Evolutionary conservation across 1,139 yeast species (phyloP).

Genomic region (Spathaspora sp.): DNA sequence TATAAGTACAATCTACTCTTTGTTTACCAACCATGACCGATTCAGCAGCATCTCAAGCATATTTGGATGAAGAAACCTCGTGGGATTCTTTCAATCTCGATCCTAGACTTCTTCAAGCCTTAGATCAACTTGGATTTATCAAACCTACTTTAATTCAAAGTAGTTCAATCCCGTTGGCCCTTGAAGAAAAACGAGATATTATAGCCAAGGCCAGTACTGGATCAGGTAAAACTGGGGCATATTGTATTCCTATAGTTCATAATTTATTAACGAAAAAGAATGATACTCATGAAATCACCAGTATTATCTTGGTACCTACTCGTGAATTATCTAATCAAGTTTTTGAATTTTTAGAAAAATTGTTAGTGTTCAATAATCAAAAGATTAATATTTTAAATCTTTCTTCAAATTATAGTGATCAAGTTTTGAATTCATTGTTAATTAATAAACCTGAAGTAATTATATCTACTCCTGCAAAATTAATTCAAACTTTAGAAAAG

Average conservation of each 20-base stretch:
- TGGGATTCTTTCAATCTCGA: conserved; percentile 76
- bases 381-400: conserved; percentile 67
- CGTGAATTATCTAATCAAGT: conserved; percentile 88
- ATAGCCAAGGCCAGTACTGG: conserved; percentile 90
- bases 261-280: conserved; percentile 42
- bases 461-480: conserved; percentile 84
- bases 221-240: conserved; percentile 88
- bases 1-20: not conserved
- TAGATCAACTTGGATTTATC: conserved; percentile 75
- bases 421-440: conserved; percentile 69
- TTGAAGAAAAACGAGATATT: conserved; percentile 82
- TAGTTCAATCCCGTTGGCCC: conserved; percentile 86
- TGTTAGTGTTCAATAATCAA: conserved; percentile 71
- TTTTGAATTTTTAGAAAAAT: conserved; percentile 61
- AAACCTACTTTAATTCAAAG: conserved; percentile 91
- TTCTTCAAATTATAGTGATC: conserved; percentile 70
- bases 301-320: conserved; percentile 79
- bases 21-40: conserved; percentile 4
- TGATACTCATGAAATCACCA: conserved; percentile 36
- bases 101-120: conserved; percentile 79
- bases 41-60: conserved; percentile 59
- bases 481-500: conserved; percentile 59
- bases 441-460: conserved; percentile 76
- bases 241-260: conserved; percentile 75
- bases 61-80: conserved; percentile 67